A percentile compares a stretch with the other conserved stretches of the same genome.
Conservation (phyloP, 306 rosid species). For the Cucurbita pepo region DNA sequence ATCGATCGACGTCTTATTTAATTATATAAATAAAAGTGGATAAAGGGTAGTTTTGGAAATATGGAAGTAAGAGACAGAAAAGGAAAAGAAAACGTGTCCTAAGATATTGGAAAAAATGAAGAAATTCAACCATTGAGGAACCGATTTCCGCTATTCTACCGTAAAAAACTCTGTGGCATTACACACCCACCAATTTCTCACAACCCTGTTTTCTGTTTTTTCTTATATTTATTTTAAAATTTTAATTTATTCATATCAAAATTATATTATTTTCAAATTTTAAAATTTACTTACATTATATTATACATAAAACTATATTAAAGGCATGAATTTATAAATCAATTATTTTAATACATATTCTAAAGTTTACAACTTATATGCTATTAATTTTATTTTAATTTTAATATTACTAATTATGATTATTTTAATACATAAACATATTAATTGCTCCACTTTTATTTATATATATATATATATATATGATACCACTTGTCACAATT, state of each 20-base stretch:
- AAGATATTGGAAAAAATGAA: neutral
- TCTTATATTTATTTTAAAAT: too few species aligned
- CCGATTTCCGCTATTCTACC: constrained; percentile 34
- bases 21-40: too few species aligned
- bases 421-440: neutral
- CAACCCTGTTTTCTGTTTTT: too few species aligned
- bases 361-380: neutral
- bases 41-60: too few species aligned
- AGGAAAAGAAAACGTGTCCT: neutral
- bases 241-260: too few species aligned
- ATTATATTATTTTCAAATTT: too few species aligned
- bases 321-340: too few species aligned
- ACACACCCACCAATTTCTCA: constrained; percentile 13
- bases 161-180: constrained; percentile 26
- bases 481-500: too few species aligned
- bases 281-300: too few species aligned
- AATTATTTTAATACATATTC: neutral
- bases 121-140: constrained; percentile 23
- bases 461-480: too few species aligned
- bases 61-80: neutral
- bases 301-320: neutral
- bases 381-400: neutral
- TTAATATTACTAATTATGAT: neutral
- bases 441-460: neutral
- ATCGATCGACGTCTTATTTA: too few species aligned